Evolutionary conservation across 169 alveolate genomes (phyloP), one percentile per base, ranked within the genome.

Genomic region (Babesia ovata): DNA sequence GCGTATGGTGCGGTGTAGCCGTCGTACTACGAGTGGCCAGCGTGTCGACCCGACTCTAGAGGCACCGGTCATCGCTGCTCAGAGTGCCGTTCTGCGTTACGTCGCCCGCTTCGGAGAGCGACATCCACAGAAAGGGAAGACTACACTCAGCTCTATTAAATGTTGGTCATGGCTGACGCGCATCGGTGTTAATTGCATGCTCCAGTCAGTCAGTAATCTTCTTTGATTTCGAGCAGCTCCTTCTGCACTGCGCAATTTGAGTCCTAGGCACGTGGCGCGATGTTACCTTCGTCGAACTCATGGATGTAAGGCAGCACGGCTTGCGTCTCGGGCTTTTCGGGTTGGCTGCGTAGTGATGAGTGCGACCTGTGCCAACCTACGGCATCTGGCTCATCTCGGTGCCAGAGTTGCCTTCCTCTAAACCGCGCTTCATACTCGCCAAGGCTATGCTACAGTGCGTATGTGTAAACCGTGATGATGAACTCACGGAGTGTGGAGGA

Each of bases 141-240:
- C 16, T 19, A 62, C 24, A n/a, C 36, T 28, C 12, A 12, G n/a
- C 13, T 13, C 13, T 17, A 21, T 11, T 70, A 42, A 57, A 24
- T n/a, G 45, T 4, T 3, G 54, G 7, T 12, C 14, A 12, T 4
- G 28, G 19, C 21, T 44, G 58, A 36, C 2, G 33, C 9, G 9
- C 4, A 26, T 33, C 2, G 10, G 39, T 33, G 39, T 33, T 33
- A 33, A 13, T n/a, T 42, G 17, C 19, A 16, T 14, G 0, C 8
- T 0, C 36, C 0, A 22, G 6, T 58, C 33, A 56, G 33, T 56
- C 70, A n/a, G 17, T 62, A 29, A 4, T 63, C 81, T 66, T 58
- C 88, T 42, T 78, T 89, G 24, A 81, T 88, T 33, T 86, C 92
- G 46, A 84, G 88, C 52, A 92, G 81, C 52, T 72, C 88, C 79